These are phyloP conservation scores for Microcera coccophila DNA, from an alignment of 2,329 filamentous ascomycete species.

Conservation along the genomic window DNA sequence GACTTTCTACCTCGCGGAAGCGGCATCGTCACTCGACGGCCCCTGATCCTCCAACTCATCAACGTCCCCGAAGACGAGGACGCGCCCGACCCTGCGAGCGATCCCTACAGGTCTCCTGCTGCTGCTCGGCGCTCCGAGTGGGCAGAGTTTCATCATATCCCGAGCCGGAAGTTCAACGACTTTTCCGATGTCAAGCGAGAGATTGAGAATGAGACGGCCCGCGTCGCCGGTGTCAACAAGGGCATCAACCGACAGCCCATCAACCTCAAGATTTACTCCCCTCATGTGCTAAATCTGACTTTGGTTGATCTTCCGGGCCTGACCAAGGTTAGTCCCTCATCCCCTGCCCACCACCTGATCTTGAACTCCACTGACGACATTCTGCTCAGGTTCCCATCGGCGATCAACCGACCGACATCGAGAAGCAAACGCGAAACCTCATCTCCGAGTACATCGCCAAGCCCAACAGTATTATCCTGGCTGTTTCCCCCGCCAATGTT, in stretches of 20 bases:
- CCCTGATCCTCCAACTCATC: constrained; percentile 95
- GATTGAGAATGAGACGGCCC: constrained; percentile 93
- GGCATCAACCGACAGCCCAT: constrained; percentile 97
- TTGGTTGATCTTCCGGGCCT: constrained; percentile 92
- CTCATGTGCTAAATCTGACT: constrained; percentile 92
- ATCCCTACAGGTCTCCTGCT: constrained; percentile 74
- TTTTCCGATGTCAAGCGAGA: constrained; percentile 92
- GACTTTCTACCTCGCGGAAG: constrained; percentile 96
- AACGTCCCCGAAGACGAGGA: constrained; percentile 79
- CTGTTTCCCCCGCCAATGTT: constrained; percentile 95
- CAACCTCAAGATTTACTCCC: constrained; percentile 97
- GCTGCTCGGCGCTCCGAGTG: constrained; percentile 67
- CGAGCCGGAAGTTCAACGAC: constrained; percentile 82
- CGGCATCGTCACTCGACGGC: constrained; percentile 91
- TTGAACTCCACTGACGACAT: constrained; percentile 17
- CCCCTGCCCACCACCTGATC: constrained; percentile 9
- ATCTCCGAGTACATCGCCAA: constrained; percentile 99
- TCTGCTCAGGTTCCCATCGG: constrained; percentile 77
- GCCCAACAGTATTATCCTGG: constrained; percentile 95
- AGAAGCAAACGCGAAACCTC: constrained; percentile 94
- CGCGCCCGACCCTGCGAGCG: constrained; percentile 59
- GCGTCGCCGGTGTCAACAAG: constrained; percentile 92
- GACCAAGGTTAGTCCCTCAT: constrained; percentile 66
- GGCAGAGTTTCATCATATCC: constrained; percentile 96
- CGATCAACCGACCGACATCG: constrained; percentile 94